These are phyloP conservation scores for Heliophila coronopifolia DNA, from an alignment of 441 rosid genomes.

Conservation along the genomic window DNA sequence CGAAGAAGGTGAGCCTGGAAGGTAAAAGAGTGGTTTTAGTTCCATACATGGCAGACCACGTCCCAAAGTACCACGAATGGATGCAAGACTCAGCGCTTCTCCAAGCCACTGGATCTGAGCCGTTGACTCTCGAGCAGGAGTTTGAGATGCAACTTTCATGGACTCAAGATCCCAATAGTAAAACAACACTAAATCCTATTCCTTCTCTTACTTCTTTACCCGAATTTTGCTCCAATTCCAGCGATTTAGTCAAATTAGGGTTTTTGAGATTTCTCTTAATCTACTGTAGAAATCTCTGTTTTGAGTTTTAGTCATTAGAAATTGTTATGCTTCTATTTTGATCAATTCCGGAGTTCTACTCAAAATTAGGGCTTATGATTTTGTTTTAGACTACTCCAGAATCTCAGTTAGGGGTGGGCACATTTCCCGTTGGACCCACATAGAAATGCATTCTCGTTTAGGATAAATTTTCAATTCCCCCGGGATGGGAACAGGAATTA, in stretches of 20 bases:
- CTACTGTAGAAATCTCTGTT: too few relatives aligned
- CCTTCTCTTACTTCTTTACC: neutral
- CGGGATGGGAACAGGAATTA: too few relatives aligned
- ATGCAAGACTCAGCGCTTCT: constrained; percentile 86
- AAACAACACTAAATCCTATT: constrained; percentile 2
- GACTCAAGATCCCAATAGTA: constrained; percentile 84
- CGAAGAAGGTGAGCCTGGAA: constrained; percentile 58
- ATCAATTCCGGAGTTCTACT: neutral
- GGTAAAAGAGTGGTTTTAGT: constrained; percentile 68
- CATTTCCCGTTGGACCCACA: too few relatives aligned
- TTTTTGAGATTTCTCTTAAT: too few relatives aligned
- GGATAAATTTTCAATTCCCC: too few relatives aligned
- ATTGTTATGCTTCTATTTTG: too few relatives aligned
- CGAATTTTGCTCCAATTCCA: too few relatives aligned
- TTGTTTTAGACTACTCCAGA: neutral
- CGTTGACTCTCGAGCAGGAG: constrained; percentile 77
- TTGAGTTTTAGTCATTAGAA: too few relatives aligned
- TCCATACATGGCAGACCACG: constrained; percentile 76
- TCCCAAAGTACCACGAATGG: constrained; percentile 74
- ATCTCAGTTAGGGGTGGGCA: too few relatives aligned
- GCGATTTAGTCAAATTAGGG: too few relatives aligned
- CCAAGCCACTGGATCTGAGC: constrained; percentile 80
- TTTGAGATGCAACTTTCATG: constrained; percentile 78
- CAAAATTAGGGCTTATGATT: constrained; percentile 14
- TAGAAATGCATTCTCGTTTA: too few relatives aligned